Conservation (phyloP, 108 stramenopile genomes). For the Stephanodiscus triporus region DNA sequence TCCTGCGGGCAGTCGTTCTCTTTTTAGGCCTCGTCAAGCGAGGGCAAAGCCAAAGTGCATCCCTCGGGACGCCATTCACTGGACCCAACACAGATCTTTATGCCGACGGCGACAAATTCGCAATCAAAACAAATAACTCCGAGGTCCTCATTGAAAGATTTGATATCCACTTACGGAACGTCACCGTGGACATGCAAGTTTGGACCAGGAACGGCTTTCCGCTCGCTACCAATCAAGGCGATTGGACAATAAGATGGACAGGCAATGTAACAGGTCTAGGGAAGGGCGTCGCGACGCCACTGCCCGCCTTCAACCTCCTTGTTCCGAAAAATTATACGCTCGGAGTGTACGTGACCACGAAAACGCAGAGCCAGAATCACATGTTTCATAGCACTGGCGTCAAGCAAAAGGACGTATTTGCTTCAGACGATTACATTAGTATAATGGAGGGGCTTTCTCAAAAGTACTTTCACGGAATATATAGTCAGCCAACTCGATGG, state of each 20-base stretch:
- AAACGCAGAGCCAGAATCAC: neutral
- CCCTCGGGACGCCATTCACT: slow-evolving; percentile 2
- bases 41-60: neutral
- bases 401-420: neutral
- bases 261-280: neutral
- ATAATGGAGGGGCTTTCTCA: neutral
- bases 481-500: neutral
- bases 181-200: neutral
- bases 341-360: neutral
- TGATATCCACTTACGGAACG: slow-evolving; percentile 5
- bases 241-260: neutral
- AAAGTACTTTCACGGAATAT: neutral
- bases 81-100: neutral
- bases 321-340: neutral
- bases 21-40: neutral
- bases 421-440: neutral
- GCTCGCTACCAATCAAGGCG: neutral
- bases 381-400: slow-evolving; percentile 1
- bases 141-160: neutral
- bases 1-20: neutral
- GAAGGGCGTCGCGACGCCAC: slow-evolving; percentile 1
- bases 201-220: slow-evolving; percentile 4
- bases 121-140: neutral
- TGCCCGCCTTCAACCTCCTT: neutral
- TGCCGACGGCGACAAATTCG: slow-evolving; percentile 2